These are phyloP conservation scores for Cinnamomum micranthum DNA, from an alignment of 164 flowering plant genomes.

Conservation along the genomic window DNA sequence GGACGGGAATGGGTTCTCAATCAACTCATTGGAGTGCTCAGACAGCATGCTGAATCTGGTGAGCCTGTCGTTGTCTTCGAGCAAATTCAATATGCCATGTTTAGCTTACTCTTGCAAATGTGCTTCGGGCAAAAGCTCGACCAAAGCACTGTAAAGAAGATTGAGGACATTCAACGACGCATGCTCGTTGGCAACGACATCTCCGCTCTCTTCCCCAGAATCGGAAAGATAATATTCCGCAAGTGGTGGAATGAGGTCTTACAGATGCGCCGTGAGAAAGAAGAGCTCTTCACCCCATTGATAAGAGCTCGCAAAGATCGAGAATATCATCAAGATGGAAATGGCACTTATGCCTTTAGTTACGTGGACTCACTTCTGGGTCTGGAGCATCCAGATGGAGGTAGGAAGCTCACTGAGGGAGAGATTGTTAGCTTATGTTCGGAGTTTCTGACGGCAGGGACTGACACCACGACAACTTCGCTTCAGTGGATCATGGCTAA, in stretches of 20 bases:
- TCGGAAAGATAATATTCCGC: slow-evolving; percentile 25
- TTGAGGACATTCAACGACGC: slow-evolving; percentile 15
- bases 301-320: slow-evolving; percentile 4
- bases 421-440: slow-evolving; percentile 33
- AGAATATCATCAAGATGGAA: not conserved
- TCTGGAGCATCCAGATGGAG: slow-evolving; percentile 28
- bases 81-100: slow-evolving; percentile 28
- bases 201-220: slow-evolving; percentile 22
- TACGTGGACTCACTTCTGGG: slow-evolving; percentile 27
- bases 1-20: slow-evolving; percentile 32
- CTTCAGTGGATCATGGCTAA: slow-evolving; percentile 37
- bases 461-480: slow-evolving; percentile 29
- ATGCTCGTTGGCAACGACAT: slow-evolving; percentile 11
- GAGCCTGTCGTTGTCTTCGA: slow-evolving; percentile 15
- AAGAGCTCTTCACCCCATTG: slow-evolving; percentile 16
- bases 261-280: slow-evolving; percentile 16
- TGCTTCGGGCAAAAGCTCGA: slow-evolving; percentile 47
- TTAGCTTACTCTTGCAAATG: slow-evolving; percentile 31
- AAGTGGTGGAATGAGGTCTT: slow-evolving; percentile 19
- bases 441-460: slow-evolving; percentile 35
- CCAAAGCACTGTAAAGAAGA: slow-evolving; percentile 22
- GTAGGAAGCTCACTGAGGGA: slow-evolving; percentile 24
- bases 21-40: slow-evolving; percentile 13
- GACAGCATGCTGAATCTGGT: not conserved
- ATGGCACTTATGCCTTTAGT: slow-evolving; percentile 5